phyloP scores from a whole-genome alignment of 1,284 basidiomycete genomes.

The Leccinum variabile region DNA sequence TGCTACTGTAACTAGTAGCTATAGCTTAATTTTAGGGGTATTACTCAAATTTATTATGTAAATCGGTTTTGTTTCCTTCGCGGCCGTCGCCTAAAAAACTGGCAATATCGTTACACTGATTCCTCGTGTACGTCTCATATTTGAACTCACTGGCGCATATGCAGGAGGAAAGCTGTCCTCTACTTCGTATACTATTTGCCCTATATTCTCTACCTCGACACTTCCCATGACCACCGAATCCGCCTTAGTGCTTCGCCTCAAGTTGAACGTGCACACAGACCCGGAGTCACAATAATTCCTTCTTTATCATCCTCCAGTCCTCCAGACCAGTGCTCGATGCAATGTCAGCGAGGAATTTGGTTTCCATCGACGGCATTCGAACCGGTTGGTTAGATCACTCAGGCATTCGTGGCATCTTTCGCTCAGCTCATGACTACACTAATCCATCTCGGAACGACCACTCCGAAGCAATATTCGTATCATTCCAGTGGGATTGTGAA shows the following conservation, averaged over 20 bases:
- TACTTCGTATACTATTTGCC: neutral
- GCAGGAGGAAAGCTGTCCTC: neutral
- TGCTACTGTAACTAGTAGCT: no score
- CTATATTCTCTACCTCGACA: neutral
- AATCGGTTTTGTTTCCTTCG: neutral
- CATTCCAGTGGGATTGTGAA: constrained; percentile 44
- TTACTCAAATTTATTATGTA: neutral
- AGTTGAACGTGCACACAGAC: neutral
- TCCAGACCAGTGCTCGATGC: constrained; percentile 14
- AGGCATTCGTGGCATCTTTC: neutral
- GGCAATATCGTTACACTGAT: neutral
- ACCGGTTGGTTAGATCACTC: constrained; percentile 29
- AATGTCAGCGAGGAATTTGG: constrained; percentile 12
- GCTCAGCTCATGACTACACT: neutral
- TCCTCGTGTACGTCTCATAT: neutral
- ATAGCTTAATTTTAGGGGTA: no score
- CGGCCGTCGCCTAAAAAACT: neutral
- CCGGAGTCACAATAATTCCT: neutral
- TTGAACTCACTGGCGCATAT: neutral
- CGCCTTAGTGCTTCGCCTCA: neutral
- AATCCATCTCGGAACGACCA: constrained; percentile 29
- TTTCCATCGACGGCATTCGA: constrained; percentile 5
- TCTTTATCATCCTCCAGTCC: neutral
- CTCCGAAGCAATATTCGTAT: constrained; percentile 32
- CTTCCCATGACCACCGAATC: neutral